Base-by-base conservation (phyloP, 2,329 filamentous ascomycete genomes). In the Lachnellula hyalina region DNA sequence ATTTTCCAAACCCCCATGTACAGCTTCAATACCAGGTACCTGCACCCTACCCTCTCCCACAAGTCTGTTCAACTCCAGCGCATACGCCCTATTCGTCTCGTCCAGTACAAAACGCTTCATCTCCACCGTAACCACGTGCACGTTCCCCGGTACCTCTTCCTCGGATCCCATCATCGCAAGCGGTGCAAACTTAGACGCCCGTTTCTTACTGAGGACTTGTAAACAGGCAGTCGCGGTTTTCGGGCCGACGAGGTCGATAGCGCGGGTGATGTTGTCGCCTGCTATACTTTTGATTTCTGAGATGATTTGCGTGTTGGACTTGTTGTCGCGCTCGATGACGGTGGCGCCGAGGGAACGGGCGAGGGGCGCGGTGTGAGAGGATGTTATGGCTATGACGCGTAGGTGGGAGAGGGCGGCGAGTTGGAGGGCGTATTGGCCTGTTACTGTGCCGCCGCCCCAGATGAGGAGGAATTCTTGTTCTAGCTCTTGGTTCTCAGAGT, bases 381-480 rank as follows among this genome's bases (percentile, higher is more conserved):
- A 73, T 36, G 61, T 65, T 41, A 74, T 69, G 3, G 70, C 67
- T 23, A 75, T 68, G 17, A 74, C 71, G 42, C 65, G 65, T 23
- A 74, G 51, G 3, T 68, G 68, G 19, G 67, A 67, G 17, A 65
- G 59, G 7, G 53, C 61, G 15, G 73, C 72, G 25, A 75, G 61
- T 57, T 75, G 72, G 11, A 70, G 72, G 7, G 71, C 67, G 44
- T 74, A 74, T 56, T 74, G 72, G 1, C 71, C 73, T 3, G 73
- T 75, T 6, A 72, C 67, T 2, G 72, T 72, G 14, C 71, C 72
- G 21, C 73, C 73, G 35, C 73, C 73, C 73, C 73, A 75, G 28
- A 75, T 66, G 11, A 74, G 58, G 28, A 73, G 52, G 19, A 45
- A 46, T 40, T 51, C 56, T 15, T 21, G 15, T 1, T 41, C 17